Evolutionary conservation across 139 green algal genomes (phyloP).

Genomic region (Microglena sp.): DNA sequence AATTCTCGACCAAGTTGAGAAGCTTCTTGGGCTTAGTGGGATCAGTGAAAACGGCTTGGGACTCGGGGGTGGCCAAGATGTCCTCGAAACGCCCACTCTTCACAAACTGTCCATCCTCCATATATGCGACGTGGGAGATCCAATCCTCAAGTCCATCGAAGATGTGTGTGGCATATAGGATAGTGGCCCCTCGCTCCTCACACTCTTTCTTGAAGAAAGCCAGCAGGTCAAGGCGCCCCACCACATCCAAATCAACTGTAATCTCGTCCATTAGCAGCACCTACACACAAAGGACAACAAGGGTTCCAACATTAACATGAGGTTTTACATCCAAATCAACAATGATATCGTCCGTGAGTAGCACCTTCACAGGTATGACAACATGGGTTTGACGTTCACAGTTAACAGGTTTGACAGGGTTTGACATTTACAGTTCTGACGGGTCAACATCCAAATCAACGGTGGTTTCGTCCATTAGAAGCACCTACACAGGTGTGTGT

Average conservation of each 20-base stretch:
- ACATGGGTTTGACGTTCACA: no score
- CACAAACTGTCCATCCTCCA: conserved; percentile 60
- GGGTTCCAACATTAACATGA: no score
- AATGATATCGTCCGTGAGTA: no score
- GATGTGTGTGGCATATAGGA: conserved; percentile 97
- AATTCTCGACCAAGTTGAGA: conserved; percentile 68
- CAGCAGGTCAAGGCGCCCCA: conserved; percentile 87
- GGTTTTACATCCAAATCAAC: no score
- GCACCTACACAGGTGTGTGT: no score
- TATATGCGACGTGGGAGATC: conserved; percentile 76
- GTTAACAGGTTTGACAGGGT: no score
- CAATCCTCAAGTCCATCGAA: conserved; percentile 91
- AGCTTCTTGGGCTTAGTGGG: no score
- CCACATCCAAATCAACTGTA: conserved; percentile 97
- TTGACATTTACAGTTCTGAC: no score
- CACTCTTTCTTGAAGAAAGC: conserved; percentile 82
- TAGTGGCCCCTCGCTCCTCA: conserved; percentile 62
- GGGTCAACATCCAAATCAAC: conserved; percentile 99
- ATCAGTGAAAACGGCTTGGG: no score
- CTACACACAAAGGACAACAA: no score
- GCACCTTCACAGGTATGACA: no score
- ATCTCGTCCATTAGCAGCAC: conserved; percentile 97
- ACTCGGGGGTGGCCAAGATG: conserved; percentile 7
- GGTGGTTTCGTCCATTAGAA: no score
- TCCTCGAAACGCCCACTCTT: conserved; percentile 1